These are phyloP conservation scores for Aspergillus cejpii DNA, from an alignment of 2,329 filamentous ascomycete species.

Conservation along the genomic window DNA sequence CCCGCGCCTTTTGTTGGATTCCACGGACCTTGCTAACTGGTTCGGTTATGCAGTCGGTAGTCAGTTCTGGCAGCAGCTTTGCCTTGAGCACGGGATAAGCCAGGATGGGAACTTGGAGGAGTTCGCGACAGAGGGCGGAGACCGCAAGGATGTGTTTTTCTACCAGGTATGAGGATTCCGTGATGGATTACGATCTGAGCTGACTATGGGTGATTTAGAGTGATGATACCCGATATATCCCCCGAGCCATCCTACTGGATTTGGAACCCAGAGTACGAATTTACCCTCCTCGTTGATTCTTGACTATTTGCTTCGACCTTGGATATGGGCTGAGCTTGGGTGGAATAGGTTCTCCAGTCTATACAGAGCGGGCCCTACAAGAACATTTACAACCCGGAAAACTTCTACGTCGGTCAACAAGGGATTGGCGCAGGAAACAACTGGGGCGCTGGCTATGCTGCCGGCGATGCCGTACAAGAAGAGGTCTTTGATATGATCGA, in stretches of 20 bases:
- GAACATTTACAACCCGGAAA: conserved; percentile 99
- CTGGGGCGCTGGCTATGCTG: conserved; percentile 94
- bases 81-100: conserved; percentile 95
- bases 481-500: conserved; percentile 99
- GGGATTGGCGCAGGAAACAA: conserved; percentile 94
- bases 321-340: conserved; percentile 6
- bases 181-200: background rate
- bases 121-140: conserved; percentile 94
- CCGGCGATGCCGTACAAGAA: conserved; percentile 84
- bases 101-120: conserved; percentile 96
- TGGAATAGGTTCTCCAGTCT: conserved; percentile 65
- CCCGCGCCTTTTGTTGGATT: background rate
- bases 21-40: conserved; percentile 27
- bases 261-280: conserved; percentile 72
- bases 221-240: conserved; percentile 97
- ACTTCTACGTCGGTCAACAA: conserved; percentile 94
- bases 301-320: background rate
- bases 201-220: conserved; percentile 51
- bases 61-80: conserved; percentile 98
- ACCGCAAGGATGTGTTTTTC: conserved; percentile 98
- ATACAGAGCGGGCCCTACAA: conserved; percentile 93
- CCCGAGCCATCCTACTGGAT: conserved; percentile 89
- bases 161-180: conserved; percentile 56
- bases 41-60: conserved; percentile 64
- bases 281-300: background rate